These are phyloP conservation scores for Ophiostoma pallidulum DNA, from an alignment of 2,329 filamentous ascomycete species.

Conservation along the genomic window DNA sequence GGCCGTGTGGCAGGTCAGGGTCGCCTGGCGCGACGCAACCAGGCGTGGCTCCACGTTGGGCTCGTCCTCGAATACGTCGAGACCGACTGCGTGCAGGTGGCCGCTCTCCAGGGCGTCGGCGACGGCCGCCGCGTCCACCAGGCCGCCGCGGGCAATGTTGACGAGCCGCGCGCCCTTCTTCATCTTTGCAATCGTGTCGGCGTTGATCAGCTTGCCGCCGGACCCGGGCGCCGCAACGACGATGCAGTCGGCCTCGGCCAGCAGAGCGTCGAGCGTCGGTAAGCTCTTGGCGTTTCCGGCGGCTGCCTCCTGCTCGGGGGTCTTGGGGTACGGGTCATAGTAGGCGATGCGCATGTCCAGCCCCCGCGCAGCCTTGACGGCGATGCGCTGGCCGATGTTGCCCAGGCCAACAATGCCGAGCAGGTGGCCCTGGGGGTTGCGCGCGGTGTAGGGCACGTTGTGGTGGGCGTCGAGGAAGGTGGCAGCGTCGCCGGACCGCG, in stretches of 20 bases:
- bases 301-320: constrained; percentile 30
- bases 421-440: constrained; percentile 43
- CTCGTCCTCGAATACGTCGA: constrained; percentile 45
- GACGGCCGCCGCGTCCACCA: constrained; percentile 32
- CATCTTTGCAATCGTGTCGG: constrained; percentile 32
- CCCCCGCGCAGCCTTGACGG: constrained; percentile 41
- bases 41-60: constrained; percentile 31
- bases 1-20: constrained; percentile 44
- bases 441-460: constrained; percentile 32
- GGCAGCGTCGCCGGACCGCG: constrained; percentile 27
- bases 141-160: constrained; percentile 48
- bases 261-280: constrained; percentile 33
- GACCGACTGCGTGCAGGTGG: constrained; percentile 33
- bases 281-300: constrained; percentile 33
- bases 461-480: constrained; percentile 22
- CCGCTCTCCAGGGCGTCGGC: constrained; percentile 39
- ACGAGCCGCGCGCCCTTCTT: constrained; percentile 42
- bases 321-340: constrained; percentile 35
- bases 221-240: constrained; percentile 41
- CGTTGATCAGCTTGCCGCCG: constrained; percentile 33
- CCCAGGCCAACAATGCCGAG: constrained; percentile 53
- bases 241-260: constrained; percentile 38
- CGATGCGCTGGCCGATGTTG: constrained; percentile 43
- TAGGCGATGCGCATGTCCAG: constrained; percentile 52
- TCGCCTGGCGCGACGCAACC: constrained; percentile 23